These are phyloP conservation scores for Camelina neglecta DNA, from an alignment of 345 rosid genomes.

Conservation along the genomic window DNA sequence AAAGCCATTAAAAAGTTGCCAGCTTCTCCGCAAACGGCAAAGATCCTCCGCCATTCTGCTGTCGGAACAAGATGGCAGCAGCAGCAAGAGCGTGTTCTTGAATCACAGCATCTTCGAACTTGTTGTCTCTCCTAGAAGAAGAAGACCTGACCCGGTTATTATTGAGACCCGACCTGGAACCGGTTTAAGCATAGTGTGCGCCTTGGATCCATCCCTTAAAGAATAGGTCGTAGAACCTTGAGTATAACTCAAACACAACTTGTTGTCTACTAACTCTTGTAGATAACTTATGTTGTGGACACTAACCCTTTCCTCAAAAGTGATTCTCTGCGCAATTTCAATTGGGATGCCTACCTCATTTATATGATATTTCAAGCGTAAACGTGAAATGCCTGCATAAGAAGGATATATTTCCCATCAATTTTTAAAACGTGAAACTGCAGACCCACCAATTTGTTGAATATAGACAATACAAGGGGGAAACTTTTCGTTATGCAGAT, in stretches of 20 bases:
- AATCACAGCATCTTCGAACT: constrained; percentile 60
- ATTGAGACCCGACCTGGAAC: constrained; percentile 34
- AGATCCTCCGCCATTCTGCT: constrained; percentile 48
- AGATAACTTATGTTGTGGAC: constrained; percentile 62
- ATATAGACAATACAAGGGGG: no score
- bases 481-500: no score
- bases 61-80: constrained; percentile 71
- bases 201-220: constrained; percentile 88
- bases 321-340: constrained; percentile 86
- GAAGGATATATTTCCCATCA: no score
- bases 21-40: constrained; percentile 51
- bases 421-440: no score
- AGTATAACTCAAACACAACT: constrained; percentile 70
- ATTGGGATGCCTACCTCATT: constrained; percentile 85
- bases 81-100: constrained; percentile 86
- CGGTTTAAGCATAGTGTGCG: constrained; percentile 74
- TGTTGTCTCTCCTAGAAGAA: constrained; percentile 62
- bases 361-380: constrained; percentile 4
- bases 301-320: constrained; percentile 88
- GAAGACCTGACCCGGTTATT: constrained; percentile 67
- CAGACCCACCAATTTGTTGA: no score
- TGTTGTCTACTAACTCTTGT: constrained; percentile 78
- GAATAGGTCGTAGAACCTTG: constrained; percentile 82
- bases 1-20: no score
- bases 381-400: no score